Conservation (phyloP, 371 early-diverging fungal species). For the Rhizopus sp. region DNA sequence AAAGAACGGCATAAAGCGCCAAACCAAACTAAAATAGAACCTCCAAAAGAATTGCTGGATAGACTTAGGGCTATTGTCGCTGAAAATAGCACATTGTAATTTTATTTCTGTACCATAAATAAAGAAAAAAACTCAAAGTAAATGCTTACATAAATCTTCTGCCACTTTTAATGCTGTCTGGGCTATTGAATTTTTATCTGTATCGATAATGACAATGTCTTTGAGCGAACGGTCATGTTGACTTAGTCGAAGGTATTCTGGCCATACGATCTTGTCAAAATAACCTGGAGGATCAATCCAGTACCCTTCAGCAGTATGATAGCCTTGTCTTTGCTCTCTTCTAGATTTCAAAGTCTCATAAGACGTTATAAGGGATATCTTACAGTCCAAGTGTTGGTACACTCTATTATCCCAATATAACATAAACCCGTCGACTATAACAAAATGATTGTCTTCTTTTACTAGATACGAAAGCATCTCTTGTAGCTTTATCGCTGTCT, state of each 20-base stretch:
- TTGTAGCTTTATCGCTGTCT: slow-evolving; percentile 8
- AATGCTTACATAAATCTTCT: slow-evolving; percentile 6
- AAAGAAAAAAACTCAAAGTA: slow-evolving; percentile 6
- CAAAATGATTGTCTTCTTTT: slow-evolving; percentile 33
- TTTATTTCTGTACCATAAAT: slow-evolving; percentile 4
- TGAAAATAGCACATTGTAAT: slow-evolving; percentile 4
- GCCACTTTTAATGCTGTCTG: slow-evolving; percentile 24
- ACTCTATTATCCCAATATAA: slow-evolving; percentile 56
- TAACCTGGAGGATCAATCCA: slow-evolving; percentile 89
- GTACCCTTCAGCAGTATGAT: slow-evolving; percentile 67
- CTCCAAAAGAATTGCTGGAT: slow-evolving; percentile 33
- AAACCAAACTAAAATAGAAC: slow-evolving; percentile 25
- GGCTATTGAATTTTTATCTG: slow-evolving; percentile 29
- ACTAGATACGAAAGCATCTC: slow-evolving; percentile 1
- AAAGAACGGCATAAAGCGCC: slow-evolving; percentile 12
- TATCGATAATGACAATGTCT: slow-evolving; percentile 27
- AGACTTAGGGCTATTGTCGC: slow-evolving; percentile 29
- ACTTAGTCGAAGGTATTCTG: slow-evolving; percentile 61
- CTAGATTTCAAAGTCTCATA: slow-evolving; percentile 66
- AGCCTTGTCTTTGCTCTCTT: slow-evolving; percentile 69
- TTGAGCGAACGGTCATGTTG: slow-evolving; percentile 20
- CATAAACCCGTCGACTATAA: slow-evolving; percentile 86
- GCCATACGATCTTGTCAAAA: slow-evolving; percentile 86
- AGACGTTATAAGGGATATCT: slow-evolving; percentile 63
- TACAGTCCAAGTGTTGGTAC: slow-evolving; percentile 56